phyloP scores from a whole-genome alignment of 148 eudicot genomes.

The Diospyros kaki region DNA sequence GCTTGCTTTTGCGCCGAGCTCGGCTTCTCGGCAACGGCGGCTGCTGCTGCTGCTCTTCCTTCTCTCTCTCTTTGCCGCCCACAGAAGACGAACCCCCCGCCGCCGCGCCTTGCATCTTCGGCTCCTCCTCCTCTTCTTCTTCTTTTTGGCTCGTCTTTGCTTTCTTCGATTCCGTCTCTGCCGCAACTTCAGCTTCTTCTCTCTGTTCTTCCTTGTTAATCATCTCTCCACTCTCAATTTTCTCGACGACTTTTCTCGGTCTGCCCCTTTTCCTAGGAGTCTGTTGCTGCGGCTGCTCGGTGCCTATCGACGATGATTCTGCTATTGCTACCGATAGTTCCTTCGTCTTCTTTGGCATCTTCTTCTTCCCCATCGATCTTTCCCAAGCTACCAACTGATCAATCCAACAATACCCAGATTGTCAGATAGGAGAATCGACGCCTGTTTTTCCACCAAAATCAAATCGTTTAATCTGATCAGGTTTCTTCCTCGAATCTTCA shows the following conservation, averaged over 20 bases:
- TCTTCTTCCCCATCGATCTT: slow-evolving; percentile 37
- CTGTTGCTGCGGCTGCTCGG: slow-evolving; percentile 1
- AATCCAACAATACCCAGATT: slow-evolving; percentile 11
- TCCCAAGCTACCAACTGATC: not conserved
- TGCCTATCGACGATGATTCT: slow-evolving; percentile 31
- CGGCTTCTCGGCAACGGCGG: slow-evolving; percentile 26
- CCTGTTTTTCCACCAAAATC: not conserved
- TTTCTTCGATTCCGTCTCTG: slow-evolving; percentile 13
- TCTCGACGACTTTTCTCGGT: slow-evolving; percentile 34
- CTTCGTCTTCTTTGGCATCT: slow-evolving; percentile 30
- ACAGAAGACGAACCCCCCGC: too few relatives aligned
- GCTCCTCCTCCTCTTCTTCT: slow-evolving; percentile 13
- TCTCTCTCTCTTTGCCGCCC: slow-evolving; percentile 3
- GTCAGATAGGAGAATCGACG: not conserved
- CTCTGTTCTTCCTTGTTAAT: slow-evolving; percentile 4
- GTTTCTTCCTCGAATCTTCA: not conserved
- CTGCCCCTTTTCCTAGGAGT: slow-evolving; percentile 48
- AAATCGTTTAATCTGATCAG: not conserved
- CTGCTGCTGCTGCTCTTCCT: slow-evolving; percentile 1
- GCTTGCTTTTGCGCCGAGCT: slow-evolving; percentile 30
- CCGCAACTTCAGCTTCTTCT: slow-evolving; percentile 7
- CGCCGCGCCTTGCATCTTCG: too few relatives aligned
- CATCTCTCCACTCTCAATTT: slow-evolving; percentile 12
- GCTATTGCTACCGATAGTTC: slow-evolving; percentile 33
- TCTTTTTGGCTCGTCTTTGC: slow-evolving; percentile 8